Evolutionary conservation across 2,329 filamentous ascomycete genomes (phyloP).

Genomic region (Davidsoniella australis): DNA sequence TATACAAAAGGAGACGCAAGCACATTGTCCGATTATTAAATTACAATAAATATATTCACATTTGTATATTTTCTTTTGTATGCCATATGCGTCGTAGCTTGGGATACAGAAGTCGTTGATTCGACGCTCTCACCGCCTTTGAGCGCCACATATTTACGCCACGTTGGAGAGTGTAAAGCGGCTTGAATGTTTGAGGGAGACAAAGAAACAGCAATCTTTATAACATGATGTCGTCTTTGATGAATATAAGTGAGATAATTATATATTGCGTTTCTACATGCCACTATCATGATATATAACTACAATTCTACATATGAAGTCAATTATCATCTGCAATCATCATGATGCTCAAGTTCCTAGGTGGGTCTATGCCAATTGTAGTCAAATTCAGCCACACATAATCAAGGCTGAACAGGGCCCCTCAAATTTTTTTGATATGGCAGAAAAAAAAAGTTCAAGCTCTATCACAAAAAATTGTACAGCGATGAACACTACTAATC

Average conservation of each 20-base stretch:
- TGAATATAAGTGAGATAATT: too few relatives aligned
- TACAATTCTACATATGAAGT: too few relatives aligned
- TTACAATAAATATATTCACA: too few relatives aligned
- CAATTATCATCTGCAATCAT: background rate
- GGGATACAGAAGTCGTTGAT: too few relatives aligned
- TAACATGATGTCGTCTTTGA: background rate
- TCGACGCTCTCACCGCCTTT: background rate
- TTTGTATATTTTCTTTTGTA: too few relatives aligned
- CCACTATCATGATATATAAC: too few relatives aligned
- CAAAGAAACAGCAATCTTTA: background rate
- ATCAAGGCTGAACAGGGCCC: constrained; percentile 5
- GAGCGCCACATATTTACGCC: background rate
- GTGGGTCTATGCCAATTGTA: background rate
- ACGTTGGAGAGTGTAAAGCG: background rate
- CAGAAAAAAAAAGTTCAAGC: constrained; percentile 12
- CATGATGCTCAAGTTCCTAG: too few relatives aligned
- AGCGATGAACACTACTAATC: background rate
- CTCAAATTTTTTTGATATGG: constrained; percentile 10
- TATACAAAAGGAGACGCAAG: too few relatives aligned
- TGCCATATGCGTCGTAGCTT: too few relatives aligned
- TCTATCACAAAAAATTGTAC: background rate
- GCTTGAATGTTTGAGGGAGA: background rate
- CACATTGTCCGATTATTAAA: too few relatives aligned
- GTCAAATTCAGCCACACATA: constrained; percentile 5
- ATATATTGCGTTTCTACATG: too few relatives aligned